phyloP scores from a whole-genome alignment of 805 yeast genomes.

The Cyberlindnera maritima region DNA sequence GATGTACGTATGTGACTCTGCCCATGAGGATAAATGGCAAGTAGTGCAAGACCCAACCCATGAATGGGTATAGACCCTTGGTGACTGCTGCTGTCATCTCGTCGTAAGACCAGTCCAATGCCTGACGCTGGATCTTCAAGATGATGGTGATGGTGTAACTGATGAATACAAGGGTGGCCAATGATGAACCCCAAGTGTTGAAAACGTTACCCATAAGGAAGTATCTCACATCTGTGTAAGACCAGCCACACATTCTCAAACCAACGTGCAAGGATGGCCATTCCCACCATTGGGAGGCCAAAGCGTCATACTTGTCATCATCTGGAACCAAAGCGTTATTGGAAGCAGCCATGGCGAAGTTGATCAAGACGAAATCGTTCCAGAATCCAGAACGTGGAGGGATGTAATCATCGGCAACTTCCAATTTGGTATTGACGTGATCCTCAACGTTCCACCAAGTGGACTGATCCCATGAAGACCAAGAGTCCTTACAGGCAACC shows the following conservation, averaged over 20 bases:
- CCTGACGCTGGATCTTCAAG: constrained; percentile 71
- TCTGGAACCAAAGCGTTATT: constrained; percentile 82
- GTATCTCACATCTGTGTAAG: constrained; percentile 50
- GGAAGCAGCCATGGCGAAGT: constrained; percentile 85
- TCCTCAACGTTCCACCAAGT: constrained; percentile 88
- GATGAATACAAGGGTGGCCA: constrained; percentile 50
- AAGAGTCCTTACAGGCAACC: constrained; percentile 60
- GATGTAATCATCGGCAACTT: constrained; percentile 44
- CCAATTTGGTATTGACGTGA: constrained; percentile 57
- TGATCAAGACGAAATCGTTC: constrained; percentile 69
- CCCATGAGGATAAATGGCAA: constrained; percentile 91
- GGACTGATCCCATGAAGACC: constrained; percentile 65
- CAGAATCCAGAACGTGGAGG: constrained; percentile 73
- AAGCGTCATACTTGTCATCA: constrained; percentile 64
- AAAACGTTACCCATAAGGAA: constrained; percentile 74
- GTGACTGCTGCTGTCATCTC: constrained; percentile 42
- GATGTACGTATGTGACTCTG: constrained; percentile 95
- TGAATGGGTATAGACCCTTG: constrained; percentile 80
- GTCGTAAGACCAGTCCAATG: constrained; percentile 40
- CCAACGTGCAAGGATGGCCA: constrained; percentile 80
- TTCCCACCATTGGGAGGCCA: constrained; percentile 78
- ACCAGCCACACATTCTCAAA: constrained; percentile 75
- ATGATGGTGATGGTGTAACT: constrained; percentile 38
- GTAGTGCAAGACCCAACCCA: constrained; percentile 89
- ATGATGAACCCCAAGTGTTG: constrained; percentile 70